Evolutionary conservation across 176 grass and related monocot species (phyloP), one percentile per base, ranked within the genome.

Genomic region (Stipa capillata): DNA sequence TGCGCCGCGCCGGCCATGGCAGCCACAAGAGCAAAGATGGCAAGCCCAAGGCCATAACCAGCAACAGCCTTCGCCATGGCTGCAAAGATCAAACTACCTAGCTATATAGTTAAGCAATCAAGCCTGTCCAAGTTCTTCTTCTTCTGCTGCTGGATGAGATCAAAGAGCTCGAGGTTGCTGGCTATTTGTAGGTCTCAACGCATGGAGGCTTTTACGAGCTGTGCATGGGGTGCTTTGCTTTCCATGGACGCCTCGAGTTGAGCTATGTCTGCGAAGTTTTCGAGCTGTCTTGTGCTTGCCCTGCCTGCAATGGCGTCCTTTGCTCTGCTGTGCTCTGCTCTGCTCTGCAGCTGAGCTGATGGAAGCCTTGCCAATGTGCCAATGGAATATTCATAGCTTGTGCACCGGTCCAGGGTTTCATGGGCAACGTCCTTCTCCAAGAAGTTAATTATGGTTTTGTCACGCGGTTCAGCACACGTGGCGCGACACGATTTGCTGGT

Each of bases 171-270:
- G 36, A 36, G 32, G 20, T 58, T 34, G 44, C 52, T 15, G 80
- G 42, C 27, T 71, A 91, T 89, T 79, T 89, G 87, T 96, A 92
- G 90, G 49, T 18, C 70, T 41, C 81, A 45, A 61, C 75, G 27
- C 16, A 52, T 3, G 74, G 0, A 27, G 23, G 13, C 74, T 82
- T n/a, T 91, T 84, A 84, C 86, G 91, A 86, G 56, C 58, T 91
- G 76, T 89, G 27, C 55, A 59, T 6, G 49, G 67, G 56, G 74
- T 82, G 4, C 85, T 24, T 83, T 78, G 54, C 83, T 87, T 92
- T 83, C 62, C 44, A 89, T 85, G 71, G 87, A 34, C 52, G 85
- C 35, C 11, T 81, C 31, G 42, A 48, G 66, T 7, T 45, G 43
- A 69, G 82, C 65, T 77, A 50, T 55, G 48, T 45, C 50, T 23